phyloP scores from a whole-genome alignment of 306 rosid species.

The Castanea sativa region DNA sequence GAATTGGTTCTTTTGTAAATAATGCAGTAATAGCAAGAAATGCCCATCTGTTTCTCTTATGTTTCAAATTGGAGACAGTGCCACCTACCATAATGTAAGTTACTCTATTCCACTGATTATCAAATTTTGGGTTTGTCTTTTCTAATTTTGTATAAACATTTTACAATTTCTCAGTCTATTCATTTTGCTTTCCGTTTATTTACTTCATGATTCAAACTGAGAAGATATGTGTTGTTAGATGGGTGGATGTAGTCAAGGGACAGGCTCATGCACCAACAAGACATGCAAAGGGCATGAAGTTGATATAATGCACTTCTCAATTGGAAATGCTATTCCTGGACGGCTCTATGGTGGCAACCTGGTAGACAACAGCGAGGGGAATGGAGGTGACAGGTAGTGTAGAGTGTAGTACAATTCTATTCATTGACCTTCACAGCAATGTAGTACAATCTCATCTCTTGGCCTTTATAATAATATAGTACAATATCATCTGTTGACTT shows the following conservation, averaged over 20 bases:
- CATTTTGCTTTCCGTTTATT: neutral
- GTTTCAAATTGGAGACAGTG: constrained; percentile 82
- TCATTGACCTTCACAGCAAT: constrained; percentile 4
- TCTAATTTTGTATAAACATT: neutral
- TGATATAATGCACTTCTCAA: constrained; percentile 91
- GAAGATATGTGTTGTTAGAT: constrained; percentile 48
- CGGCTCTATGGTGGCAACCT: constrained; percentile 87
- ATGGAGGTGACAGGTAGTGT: constrained; percentile 81
- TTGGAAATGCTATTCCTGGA: constrained; percentile 93
- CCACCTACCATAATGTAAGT: constrained; percentile 80
- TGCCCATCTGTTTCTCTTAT: constrained; percentile 96
- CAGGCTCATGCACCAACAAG: constrained; percentile 68
- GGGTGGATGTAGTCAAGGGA: constrained; percentile 87
- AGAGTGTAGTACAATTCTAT: constrained; percentile 13
- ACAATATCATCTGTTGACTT: neutral
- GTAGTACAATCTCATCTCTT: constrained; percentile 8
- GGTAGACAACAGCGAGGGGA: constrained; percentile 62
- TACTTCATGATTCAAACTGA: constrained; percentile 11
- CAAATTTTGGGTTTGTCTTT: constrained; percentile 1
- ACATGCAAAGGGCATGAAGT: constrained; percentile 93
- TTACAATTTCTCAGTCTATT: constrained; percentile 17
- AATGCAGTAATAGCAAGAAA: constrained; percentile 58
- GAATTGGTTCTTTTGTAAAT: constrained; percentile 20
- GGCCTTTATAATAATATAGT: neutral
- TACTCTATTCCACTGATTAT: neutral